Evolutionary conservation across 257 asterid genomes (phyloP).

Genomic region (Primulina huaijiensis): DNA sequence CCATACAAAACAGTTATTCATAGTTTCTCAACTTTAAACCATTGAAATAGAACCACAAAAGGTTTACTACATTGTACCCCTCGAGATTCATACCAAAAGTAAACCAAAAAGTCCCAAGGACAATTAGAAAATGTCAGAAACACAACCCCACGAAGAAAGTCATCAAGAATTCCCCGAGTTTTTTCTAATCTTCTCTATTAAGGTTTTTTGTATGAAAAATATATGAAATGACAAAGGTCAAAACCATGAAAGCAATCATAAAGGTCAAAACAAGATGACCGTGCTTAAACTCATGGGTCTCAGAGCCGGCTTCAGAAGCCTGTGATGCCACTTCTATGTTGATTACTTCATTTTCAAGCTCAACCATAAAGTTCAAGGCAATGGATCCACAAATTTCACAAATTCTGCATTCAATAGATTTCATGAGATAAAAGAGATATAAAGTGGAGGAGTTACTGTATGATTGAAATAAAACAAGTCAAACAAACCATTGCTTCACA

Average conservation of each 20-base stretch:
- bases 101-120: too few relatives aligned
- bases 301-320: background rate
- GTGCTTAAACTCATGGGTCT: background rate
- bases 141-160: background rate
- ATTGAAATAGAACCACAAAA: too few relatives aligned
- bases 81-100: background rate
- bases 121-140: too few relatives aligned
- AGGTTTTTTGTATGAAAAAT: background rate
- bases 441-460: background rate
- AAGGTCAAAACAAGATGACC: background rate
- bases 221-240: background rate
- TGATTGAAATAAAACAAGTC: background rate
- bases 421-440: background rate
- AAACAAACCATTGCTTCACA: background rate
- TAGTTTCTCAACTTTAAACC: too few relatives aligned
- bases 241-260: background rate
- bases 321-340: background rate
- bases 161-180: too few relatives aligned
- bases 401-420: background rate
- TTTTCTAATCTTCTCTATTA: background rate
- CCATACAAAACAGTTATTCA: too few relatives aligned
- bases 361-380: background rate
- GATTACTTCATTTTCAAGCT: background rate
- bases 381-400: background rate
- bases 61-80: background rate